A percentile compares a stretch with the other conserved stretches of the same genome.
These are phyloP conservation scores for Candida hispaniensis DNA, from an alignment of 805 yeast species.

Conservation along the genomic window DNA sequence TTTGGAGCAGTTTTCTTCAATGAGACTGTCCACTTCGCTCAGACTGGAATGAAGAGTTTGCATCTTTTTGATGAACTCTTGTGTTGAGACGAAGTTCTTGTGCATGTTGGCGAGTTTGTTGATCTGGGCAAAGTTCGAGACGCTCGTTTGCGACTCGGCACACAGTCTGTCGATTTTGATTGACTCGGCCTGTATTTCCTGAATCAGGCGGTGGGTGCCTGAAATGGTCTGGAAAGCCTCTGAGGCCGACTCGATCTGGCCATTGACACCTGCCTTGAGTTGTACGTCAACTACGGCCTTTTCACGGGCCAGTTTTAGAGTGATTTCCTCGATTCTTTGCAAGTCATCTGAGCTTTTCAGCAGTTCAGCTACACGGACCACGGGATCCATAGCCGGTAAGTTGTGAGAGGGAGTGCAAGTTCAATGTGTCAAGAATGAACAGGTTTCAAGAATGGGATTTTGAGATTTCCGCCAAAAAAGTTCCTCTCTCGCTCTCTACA, in stretches of 20 bases:
- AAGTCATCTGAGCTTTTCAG: conserved; percentile 27
- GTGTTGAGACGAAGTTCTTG: conserved; percentile 62
- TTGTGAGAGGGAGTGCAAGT: no score
- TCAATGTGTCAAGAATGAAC: no score
- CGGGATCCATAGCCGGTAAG: conserved; percentile 17
- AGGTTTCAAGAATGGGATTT: no score
- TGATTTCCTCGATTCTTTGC: conserved; percentile 28
- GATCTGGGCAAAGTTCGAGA: conserved; percentile 58
- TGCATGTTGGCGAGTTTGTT: conserved; percentile 56
- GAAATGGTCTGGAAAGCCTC: conserved; percentile 29
- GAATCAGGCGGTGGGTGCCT: conserved; percentile 33
- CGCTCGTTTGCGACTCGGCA: conserved; percentile 46
- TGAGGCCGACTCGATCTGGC: conserved; percentile 47
- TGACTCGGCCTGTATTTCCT: conserved; percentile 27
- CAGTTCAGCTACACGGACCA: conserved; percentile 23
- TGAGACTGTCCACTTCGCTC: conserved; percentile 39
- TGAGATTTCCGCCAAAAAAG: no score
- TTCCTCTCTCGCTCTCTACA: no score
- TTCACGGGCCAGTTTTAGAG: conserved; percentile 38
- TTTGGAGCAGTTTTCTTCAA: conserved; percentile 38
- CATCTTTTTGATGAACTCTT: conserved; percentile 53
- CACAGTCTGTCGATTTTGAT: conserved; percentile 38
- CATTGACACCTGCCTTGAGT: conserved; percentile 56
- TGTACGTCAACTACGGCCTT: conserved; percentile 67
- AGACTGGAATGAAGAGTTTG: conserved; percentile 43